phyloP scores from a whole-genome alignment of 306 rosid species.

The Ormosia semicastrata region DNA sequence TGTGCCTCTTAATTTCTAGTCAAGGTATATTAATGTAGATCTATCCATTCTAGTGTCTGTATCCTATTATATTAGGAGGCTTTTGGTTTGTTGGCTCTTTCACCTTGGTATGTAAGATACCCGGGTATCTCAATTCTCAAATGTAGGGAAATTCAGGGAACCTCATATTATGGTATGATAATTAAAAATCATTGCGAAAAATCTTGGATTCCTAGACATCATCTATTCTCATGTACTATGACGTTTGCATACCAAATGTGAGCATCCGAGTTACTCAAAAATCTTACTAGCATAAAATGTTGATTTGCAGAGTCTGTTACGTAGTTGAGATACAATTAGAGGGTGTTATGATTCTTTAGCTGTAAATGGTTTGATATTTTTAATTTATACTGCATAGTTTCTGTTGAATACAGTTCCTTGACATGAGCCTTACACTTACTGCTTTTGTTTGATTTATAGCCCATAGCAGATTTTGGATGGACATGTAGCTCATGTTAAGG shows the following conservation, averaged over 20 bases:
- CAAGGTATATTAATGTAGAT: background rate
- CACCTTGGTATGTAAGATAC: background rate
- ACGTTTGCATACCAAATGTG: background rate
- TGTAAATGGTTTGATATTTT: too few relatives aligned
- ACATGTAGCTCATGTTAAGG: too few relatives aligned
- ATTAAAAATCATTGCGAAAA: background rate
- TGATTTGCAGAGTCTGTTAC: too few relatives aligned
- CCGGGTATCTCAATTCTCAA: background rate
- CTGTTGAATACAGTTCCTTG: too few relatives aligned
- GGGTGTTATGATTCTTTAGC: too few relatives aligned
- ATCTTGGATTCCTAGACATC: background rate
- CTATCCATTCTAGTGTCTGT: background rate
- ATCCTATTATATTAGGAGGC: background rate
- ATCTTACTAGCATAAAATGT: too few relatives aligned
- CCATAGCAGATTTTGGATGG: too few relatives aligned
- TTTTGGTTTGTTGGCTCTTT: constrained; percentile 5
- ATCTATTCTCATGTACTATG: background rate
- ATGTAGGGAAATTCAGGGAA: background rate
- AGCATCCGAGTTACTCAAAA: too few relatives aligned
- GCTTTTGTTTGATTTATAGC: too few relatives aligned
- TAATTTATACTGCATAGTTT: too few relatives aligned
- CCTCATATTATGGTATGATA: background rate
- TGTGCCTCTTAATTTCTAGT: background rate
- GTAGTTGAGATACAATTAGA: too few relatives aligned
- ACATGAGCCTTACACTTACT: too few relatives aligned